A percentile compares a stretch with the other conserved stretches of the same genome.
phyloP scores from a whole-genome alignment of 257 asterid species.

The Plantago ovata region DNA sequence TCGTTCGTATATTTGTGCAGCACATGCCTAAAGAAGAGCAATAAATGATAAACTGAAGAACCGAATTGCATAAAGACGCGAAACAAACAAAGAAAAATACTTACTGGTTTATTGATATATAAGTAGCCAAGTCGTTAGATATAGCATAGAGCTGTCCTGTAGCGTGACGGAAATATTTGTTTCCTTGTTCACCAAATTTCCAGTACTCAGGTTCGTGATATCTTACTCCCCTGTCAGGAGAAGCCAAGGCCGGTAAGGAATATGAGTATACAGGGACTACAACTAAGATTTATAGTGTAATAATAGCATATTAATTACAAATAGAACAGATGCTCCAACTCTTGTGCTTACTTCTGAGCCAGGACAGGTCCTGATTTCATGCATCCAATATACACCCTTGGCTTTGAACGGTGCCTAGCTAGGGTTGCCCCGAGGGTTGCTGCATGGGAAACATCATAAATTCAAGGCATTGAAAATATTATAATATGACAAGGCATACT shows the following conservation, averaged over 20 bases:
- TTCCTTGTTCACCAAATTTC: constrained; percentile 94
- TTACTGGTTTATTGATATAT: constrained; percentile 73
- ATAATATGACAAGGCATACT: background rate
- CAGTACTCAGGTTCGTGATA: constrained; percentile 94
- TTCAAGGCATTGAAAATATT: background rate
- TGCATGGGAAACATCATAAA: constrained; percentile 27
- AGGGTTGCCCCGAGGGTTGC: constrained; percentile 80
- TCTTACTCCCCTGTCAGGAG: constrained; percentile 66
- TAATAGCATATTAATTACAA: background rate
- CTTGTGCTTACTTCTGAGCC: constrained; percentile 68
- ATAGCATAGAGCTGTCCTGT: constrained; percentile 92
- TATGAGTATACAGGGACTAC: background rate
- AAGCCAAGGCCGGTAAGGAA: constrained; percentile 4
- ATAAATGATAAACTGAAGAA: constrained; percentile 3
- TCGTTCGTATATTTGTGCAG: constrained; percentile 84
- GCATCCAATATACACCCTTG: constrained; percentile 86
- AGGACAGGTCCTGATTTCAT: constrained; percentile 96
- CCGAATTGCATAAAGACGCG: background rate
- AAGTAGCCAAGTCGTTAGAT: constrained; percentile 82
- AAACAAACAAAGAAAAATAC: constrained; percentile 23
- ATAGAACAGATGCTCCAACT: background rate
- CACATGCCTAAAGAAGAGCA: constrained; percentile 46
- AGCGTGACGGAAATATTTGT: constrained; percentile 90
- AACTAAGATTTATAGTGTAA: background rate
- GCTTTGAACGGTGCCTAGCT: constrained; percentile 70